Conservation (phyloP, 2,329 filamentous ascomycete genomes). For the Claviceps purpurea region DNA sequence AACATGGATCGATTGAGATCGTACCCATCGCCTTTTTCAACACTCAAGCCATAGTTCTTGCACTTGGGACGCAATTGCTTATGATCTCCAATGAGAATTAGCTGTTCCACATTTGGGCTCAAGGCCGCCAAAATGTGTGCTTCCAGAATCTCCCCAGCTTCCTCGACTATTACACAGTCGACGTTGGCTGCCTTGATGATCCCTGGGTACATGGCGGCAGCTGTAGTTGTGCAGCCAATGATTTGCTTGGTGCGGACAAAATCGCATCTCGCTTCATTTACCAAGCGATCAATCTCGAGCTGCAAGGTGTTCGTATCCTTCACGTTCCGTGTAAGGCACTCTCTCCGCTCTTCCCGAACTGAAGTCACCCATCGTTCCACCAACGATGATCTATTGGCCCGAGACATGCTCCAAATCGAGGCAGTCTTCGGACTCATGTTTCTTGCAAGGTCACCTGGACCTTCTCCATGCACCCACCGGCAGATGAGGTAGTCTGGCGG, state of each 20-base stretch:
- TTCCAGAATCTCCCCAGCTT: constrained; percentile 62
- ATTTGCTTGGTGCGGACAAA: constrained; percentile 42
- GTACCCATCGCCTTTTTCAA: constrained; percentile 52
- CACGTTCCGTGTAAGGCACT: neutral
- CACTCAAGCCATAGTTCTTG: constrained; percentile 43
- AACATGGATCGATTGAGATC: constrained; percentile 57
- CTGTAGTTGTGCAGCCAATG: constrained; percentile 60
- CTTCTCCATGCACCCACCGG: neutral
- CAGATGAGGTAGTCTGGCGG: neutral
- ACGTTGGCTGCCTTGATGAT: constrained; percentile 40
- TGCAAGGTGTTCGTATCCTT: neutral
- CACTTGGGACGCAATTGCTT: constrained; percentile 58
- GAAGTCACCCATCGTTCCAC: neutral
- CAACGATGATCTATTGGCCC: neutral
- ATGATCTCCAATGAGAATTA: constrained; percentile 62
- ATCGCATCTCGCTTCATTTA: constrained; percentile 25
- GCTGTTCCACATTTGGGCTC: constrained; percentile 39
- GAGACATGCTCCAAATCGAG: neutral
- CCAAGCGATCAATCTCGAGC: constrained; percentile 25
- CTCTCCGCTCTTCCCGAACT: neutral
- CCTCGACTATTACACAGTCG: constrained; percentile 53
- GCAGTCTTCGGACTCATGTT: neutral
- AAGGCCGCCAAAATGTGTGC: constrained; percentile 48
- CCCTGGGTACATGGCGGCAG: constrained; percentile 46
- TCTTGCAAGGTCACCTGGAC: neutral